Base-by-base conservation (phyloP, 2,329 filamentous ascomycete species). In the Didymella sp. region DNA sequence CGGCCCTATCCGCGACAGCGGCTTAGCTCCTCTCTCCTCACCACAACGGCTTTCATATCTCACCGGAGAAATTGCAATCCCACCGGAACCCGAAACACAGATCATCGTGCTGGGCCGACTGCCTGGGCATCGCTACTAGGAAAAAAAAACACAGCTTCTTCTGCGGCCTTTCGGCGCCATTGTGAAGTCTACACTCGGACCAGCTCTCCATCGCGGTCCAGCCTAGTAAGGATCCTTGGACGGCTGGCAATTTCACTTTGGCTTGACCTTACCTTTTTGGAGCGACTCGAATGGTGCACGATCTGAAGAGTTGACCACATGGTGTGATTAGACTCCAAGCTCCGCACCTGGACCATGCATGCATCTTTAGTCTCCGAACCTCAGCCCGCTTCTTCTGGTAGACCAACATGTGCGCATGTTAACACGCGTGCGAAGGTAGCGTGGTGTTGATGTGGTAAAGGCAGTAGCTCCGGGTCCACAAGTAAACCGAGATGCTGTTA, bases 401-500 rank as follows among this genome's bases (percentile, higher is more conserved):
- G n/a, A n/a, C n/a, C n/a, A 43, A 54, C 37, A 44, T 40, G 25
- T 33, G 51, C 30, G 38, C 31, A 31, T 55, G 6, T 30, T 24
- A 42, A 22, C 22, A 21, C 19, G 28, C 12, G 42, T 31, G 51
- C 24, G 43, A 27, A 49, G 33, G 38, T 37, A 48, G 37, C 43
- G 43, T 27, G 33, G 13, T 48, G 31, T 30, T 27, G 45, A 42
- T 40, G 24, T 25, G 37, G 28, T 22, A 38, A 17, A 24, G 22
- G 28, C 22, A 30, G 27, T 28, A 28, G 40, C 42, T 37, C 47
- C 22, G 54, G 54, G 11, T 48, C 47, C 54, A 56, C 47, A 42
- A 19, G 22, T 42, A 30, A n/a, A 24, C 19, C 12, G 21, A 31
- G 44, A 28, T 25, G 44, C 30, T 35, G 37, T 4, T 49, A 28